Conservation (phyloP, 345 rosid genomes). For the Heritiera fomes region DNA sequence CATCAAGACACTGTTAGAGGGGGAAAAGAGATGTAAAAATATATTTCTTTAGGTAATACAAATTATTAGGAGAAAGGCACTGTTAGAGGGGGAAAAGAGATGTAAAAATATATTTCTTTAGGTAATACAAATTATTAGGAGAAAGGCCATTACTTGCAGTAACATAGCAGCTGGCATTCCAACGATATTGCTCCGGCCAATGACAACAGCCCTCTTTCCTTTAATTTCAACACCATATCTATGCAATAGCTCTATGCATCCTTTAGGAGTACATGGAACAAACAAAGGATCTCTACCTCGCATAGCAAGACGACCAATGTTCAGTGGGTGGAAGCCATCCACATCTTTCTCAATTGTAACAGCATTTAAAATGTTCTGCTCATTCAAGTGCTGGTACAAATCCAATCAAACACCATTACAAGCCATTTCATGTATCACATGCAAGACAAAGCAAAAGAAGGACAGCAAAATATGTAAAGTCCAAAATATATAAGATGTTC, state of each 20-base stretch:
- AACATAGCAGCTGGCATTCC: conserved; percentile 93
- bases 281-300: conserved; percentile 82
- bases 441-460: not conserved
- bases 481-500: not conserved
- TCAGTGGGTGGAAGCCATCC: conserved; percentile 85
- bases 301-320: conserved; percentile 86
- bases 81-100: not conserved
- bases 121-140: conserved; percentile 8
- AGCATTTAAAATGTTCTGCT: conserved; percentile 69
- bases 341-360: conserved; percentile 84
- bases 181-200: conserved; percentile 92
- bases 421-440: not conserved
- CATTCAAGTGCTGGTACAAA: conserved; percentile 70
- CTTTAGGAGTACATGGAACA: conserved; percentile 89
- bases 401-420: not conserved
- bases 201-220: conserved; percentile 83
- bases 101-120: not conserved
- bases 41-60: not conserved
- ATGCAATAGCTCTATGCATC: conserved; percentile 81
- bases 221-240: conserved; percentile 69
- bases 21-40: not conserved
- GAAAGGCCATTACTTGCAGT: conserved; percentile 55
- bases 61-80: conserved; percentile 5
- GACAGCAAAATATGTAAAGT: not conserved
- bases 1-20: not conserved